These are phyloP conservation scores for Debaryomyces singareniensis DNA, from an alignment of 1,139 yeast species.

Conservation along the genomic window DNA sequence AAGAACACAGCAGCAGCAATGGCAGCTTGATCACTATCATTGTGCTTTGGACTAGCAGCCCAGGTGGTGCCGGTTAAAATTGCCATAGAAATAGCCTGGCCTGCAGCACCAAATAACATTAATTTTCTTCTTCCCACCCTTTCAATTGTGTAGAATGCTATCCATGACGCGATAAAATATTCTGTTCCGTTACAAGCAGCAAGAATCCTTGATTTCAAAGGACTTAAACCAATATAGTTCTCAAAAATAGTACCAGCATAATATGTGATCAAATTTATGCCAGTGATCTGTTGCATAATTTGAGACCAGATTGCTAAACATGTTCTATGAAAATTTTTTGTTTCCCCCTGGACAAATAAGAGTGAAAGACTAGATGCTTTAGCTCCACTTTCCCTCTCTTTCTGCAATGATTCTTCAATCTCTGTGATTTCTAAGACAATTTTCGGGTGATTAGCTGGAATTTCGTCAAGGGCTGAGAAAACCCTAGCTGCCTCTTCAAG, in stretches of 20 bases:
- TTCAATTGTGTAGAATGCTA: conserved; percentile 44
- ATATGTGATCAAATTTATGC: conserved; percentile 31
- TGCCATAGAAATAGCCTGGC: conserved; percentile 33
- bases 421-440: conserved; percentile 24
- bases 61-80: conserved; percentile 17
- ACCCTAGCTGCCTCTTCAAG: conserved; percentile 44
- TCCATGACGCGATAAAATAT: conserved; percentile 35
- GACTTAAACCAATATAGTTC: conserved; percentile 16
- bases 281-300: conserved; percentile 39
- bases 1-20: conserved; percentile 32
- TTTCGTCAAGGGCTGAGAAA: conserved; percentile 37
- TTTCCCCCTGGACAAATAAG: conserved; percentile 31
- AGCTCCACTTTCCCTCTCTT: conserved; percentile 19
- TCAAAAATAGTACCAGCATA: conserved; percentile 45
- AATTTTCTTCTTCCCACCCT: conserved; percentile 48
- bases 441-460: conserved; percentile 17
- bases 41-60: conserved; percentile 8
- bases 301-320: conserved; percentile 43
- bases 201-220: conserved; percentile 26
- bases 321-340: conserved; percentile 42
- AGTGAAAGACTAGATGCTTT: conserved; percentile 17
- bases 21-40: conserved; percentile 15
- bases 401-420: conserved; percentile 21
- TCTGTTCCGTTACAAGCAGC: conserved; percentile 18
- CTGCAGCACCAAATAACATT: conserved; percentile 47